Evolutionary conservation across 805 yeast genomes (phyloP).

Genomic region (Sungouiella blattae): DNA sequence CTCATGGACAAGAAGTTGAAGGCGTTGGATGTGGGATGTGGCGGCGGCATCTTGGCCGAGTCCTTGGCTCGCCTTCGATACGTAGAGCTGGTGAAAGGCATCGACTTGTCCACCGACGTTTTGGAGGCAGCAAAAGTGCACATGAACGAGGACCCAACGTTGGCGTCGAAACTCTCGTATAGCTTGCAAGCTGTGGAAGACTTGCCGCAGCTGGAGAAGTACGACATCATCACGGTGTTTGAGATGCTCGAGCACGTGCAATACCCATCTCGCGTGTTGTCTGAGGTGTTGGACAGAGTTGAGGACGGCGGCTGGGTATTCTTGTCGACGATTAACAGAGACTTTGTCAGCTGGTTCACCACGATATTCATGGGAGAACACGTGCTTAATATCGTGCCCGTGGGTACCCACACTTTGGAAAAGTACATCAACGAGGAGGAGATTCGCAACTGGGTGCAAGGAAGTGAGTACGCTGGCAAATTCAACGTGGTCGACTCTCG

Average conservation of each 20-base stretch:
- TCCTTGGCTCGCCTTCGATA: slow-evolving; percentile 74
- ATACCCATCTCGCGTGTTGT: slow-evolving; percentile 69
- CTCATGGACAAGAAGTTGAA: slow-evolving; percentile 36
- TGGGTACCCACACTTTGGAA: slow-evolving; percentile 84
- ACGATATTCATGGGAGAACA: slow-evolving; percentile 90
- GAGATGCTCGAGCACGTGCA: slow-evolving; percentile 96
- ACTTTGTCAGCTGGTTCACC: slow-evolving; percentile 82
- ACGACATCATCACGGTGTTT: slow-evolving; percentile 82
- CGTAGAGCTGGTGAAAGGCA: slow-evolving; percentile 65
- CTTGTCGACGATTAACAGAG: slow-evolving; percentile 89
- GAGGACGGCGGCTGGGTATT: slow-evolving; percentile 82
- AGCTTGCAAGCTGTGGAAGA: slow-evolving; percentile 61
- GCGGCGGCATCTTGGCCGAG: slow-evolving; percentile 94
- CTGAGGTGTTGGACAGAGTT: slow-evolving; percentile 64
- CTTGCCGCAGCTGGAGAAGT: slow-evolving; percentile 43
- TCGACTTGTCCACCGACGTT: slow-evolving; percentile 84
- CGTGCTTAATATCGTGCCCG: slow-evolving; percentile 75
- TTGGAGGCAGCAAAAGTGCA: slow-evolving; percentile 76
- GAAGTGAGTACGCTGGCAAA: slow-evolving; percentile 23
- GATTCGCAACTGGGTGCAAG: slow-evolving; percentile 60
- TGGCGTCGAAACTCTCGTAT: slow-evolving; percentile 57
- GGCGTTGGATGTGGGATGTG: slow-evolving; percentile 92
- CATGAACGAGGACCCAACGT: slow-evolving; percentile 58
- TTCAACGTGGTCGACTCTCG: slow-evolving; percentile 62
- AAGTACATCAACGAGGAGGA: slow-evolving; percentile 82